phyloP scores from a whole-genome alignment of 78 protist genomes.

The Parvularia atlantis region DNA sequence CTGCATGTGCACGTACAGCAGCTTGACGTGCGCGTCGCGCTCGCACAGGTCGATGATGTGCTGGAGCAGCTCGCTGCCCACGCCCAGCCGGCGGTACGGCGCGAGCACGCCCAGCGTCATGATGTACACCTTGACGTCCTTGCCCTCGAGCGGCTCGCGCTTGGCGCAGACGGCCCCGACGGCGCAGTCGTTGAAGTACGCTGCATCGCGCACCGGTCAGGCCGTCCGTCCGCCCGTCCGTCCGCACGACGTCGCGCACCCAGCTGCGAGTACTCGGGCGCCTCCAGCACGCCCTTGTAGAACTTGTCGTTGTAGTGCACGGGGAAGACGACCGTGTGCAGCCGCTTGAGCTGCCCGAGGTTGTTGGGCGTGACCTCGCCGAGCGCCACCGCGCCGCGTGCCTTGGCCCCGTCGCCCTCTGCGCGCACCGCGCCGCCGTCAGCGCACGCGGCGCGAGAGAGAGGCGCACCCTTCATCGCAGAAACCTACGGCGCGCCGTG shows the following conservation, averaged over 20 bases:
- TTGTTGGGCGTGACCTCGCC: not conserved
- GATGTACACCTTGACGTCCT: slow-evolving; percentile 8
- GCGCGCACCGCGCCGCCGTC: too few species aligned
- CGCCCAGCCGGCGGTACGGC: slow-evolving; percentile 24
- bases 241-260: not conserved
- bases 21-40: not conserved
- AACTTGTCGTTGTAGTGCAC: slow-evolving; percentile 23
- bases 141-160: not conserved
- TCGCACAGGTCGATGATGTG: slow-evolving; percentile 4
- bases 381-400: too few species aligned
- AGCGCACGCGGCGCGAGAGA: too few species aligned
- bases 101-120: slow-evolving; percentile 30
- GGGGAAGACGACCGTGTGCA: slow-evolving; percentile 22
- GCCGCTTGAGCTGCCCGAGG: slow-evolving; percentile 1
- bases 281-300: slow-evolving; percentile 2
- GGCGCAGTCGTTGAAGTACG: slow-evolving; percentile 12
- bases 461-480: too few species aligned
- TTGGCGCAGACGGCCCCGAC: slow-evolving; percentile 28
- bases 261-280: slow-evolving; percentile 18
- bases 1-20: slow-evolving; percentile 11
- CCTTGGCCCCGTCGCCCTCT: too few species aligned
- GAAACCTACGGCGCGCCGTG: too few species aligned
- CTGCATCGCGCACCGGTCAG: not conserved
- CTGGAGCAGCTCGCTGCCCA: slow-evolving; percentile 1
- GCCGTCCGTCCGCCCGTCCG: not conserved